Percentiles rank a stretch among this genome's conserved stretches.
These are phyloP conservation scores for Mortierella sp. DNA, from an alignment of 371 early-diverging fungal genomes.

Conservation along the genomic window DNA sequence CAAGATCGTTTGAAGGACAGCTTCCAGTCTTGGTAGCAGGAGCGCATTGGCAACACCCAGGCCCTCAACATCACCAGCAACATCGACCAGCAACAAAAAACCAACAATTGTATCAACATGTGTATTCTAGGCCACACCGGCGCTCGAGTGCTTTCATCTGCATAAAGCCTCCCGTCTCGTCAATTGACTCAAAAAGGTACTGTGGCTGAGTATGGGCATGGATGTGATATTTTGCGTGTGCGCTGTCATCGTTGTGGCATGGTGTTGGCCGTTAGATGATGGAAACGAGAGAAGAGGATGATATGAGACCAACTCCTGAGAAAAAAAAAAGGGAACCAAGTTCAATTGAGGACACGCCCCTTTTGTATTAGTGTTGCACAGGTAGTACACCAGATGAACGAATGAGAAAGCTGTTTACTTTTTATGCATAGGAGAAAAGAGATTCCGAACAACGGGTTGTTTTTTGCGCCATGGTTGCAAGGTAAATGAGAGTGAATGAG, in stretches of 20 bases:
- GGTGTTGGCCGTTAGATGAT: neutral
- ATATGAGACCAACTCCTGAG: neutral
- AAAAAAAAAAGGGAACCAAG: neutral
- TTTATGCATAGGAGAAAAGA: neutral
- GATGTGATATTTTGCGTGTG: neutral
- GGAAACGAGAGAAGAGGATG: neutral
- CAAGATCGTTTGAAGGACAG: neutral
- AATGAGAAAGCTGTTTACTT: neutral
- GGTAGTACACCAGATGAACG: neutral
- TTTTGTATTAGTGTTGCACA: neutral
- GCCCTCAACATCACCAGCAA: neutral
- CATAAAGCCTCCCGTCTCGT: neutral
- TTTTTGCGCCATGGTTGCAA: neutral
- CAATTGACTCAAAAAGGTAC: neutral
- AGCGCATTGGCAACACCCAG: neutral
- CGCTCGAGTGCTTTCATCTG: neutral
- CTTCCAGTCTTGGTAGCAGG: neutral
- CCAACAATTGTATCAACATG: neutral
- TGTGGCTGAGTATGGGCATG: neutral
- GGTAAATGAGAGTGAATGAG: neutral
- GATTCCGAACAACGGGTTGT: neutral
- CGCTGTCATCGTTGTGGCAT: neutral
- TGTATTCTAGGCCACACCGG: neutral
- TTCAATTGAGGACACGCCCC: neutral
- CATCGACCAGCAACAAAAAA: neutral